Base-by-base conservation (phyloP, 768 basidiomycete genomes). In the Mycena crocata region DNA sequence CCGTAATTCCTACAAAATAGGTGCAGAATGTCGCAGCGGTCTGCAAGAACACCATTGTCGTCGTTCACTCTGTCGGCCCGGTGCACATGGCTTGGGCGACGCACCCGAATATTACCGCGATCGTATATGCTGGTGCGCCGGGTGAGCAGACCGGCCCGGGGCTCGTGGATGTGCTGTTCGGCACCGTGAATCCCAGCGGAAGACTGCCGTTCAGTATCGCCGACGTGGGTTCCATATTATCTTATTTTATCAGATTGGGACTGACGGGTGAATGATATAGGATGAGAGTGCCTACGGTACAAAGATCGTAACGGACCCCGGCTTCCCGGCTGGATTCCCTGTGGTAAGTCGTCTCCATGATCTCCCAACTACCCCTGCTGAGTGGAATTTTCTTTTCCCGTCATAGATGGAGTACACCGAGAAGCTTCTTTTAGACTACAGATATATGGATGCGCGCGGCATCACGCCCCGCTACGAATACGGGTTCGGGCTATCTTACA, bases 141-240 rank as follows among this genome's bases (percentile, higher is more conserved):
- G 94, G 94, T 23, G 90, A 92, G 73, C 93, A 96, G 78, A 89
- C 90, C 0, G 93, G 94, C 0, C 91, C 90, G 66, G 84, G 88
- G 4, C 84, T 96, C 21, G 85, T 90, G 17, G 93, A 95, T 71
- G 85, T 97, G 21, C 75, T 96, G 6, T 94, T 89, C 67, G 95
- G 94, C 0, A 79, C 78, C 24, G 89, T 88, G 75, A 95, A 94
- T 73, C 95, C 94, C 0, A 87, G 86, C 62, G 91, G 89, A 15
- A 84, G 89, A 42, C 76, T 92, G n/a, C 88, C 90, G 0, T 91
- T 89, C 73, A 89, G 92, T 15, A 91, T 96, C 71, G 91, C 89
- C 3, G 90, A 93, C 72, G 84, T 83, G 40, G 60, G 80, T 71
- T 13, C 93, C 93, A 66, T 83, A 28, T 44, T 21, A 95, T 21